Conservation (phyloP, 2,329 filamentous ascomycete species). For the Madurella mycetomatis region DNA sequence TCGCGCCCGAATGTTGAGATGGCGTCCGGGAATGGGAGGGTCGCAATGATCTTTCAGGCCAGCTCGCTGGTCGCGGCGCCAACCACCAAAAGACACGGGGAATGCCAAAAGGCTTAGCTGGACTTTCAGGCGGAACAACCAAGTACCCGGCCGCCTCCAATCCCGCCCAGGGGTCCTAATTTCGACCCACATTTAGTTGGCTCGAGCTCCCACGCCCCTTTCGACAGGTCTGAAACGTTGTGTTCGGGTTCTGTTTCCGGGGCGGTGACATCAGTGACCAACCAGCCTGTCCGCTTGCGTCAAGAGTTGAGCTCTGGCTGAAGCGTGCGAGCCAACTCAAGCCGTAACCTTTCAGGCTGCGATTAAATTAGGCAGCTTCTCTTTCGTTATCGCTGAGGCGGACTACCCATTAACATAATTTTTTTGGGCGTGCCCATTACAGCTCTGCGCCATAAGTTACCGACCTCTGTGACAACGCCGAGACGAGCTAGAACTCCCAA, state of each 20-base stretch:
- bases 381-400: too few species aligned
- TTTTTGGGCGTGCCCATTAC: too few species aligned
- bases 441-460: too few species aligned
- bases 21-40: conserved; percentile 33
- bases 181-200: neutral
- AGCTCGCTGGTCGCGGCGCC: conserved; percentile 23
- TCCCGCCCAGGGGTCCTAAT: neutral
- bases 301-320: conserved; percentile 1
- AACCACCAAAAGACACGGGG: conserved; percentile 17
- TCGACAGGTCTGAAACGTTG: neutral
- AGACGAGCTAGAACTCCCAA: neutral
- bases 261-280: conserved; percentile 21
- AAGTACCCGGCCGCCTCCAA: conserved; percentile 15
- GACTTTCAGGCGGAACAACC: conserved; percentile 22
- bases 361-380: neutral
- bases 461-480: neutral
- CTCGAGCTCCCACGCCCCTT: conserved; percentile 4
- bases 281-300: conserved; percentile 10
- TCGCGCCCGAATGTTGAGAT: conserved; percentile 37
- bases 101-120: conserved; percentile 13
- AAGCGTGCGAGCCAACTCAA: neutral
- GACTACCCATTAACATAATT: too few species aligned
- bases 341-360: neutral
- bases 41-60: conserved; percentile 19
- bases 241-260: conserved; percentile 6